Percentiles rank a stretch among this genome's conserved stretches.
Conservation (phyloP, 2,329 filamentous ascomycete species). For the Aspergillus aculeatinus region DNA sequence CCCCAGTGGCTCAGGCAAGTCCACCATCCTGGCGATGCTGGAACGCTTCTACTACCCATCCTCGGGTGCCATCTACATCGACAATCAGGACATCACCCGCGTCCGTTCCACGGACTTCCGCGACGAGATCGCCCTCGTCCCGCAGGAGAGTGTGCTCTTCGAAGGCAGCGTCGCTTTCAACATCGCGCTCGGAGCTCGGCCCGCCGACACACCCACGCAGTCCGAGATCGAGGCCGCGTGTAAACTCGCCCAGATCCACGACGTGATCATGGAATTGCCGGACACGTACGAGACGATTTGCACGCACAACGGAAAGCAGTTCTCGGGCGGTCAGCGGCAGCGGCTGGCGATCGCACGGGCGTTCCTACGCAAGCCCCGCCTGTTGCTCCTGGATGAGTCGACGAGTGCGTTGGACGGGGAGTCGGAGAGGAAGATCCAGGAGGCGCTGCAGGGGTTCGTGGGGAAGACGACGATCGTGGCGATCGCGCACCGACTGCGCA, state of each 20-base stretch:
- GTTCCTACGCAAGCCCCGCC: slow-evolving; percentile 53
- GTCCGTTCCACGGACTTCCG: slow-evolving; percentile 41
- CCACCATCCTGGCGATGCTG: slow-evolving; percentile 59
- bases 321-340: slow-evolving; percentile 61
- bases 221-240: slow-evolving; percentile 67
- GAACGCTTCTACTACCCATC: slow-evolving; percentile 57
- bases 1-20: slow-evolving; percentile 66
- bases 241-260: slow-evolving; percentile 68
- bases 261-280: slow-evolving; percentile 63
- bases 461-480: slow-evolving; percentile 43
- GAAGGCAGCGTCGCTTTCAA: slow-evolving; percentile 51
- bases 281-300: slow-evolving; percentile 64
- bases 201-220: slow-evolving; percentile 55
- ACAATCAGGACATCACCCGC: slow-evolving; percentile 50
- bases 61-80: slow-evolving; percentile 53
- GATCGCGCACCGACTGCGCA: slow-evolving; percentile 44
- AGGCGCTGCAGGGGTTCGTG: slow-evolving; percentile 37
- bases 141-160: slow-evolving; percentile 51
- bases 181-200: slow-evolving; percentile 47
- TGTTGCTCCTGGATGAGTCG: slow-evolving; percentile 62
- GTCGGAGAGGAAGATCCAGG: slow-evolving; percentile 50
- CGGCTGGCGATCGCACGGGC: slow-evolving; percentile 59
- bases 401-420: slow-evolving; percentile 60
- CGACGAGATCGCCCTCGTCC: slow-evolving; percentile 48
- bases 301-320: slow-evolving; percentile 55